Conservation (phyloP, 768 basidiomycete species). For the Inosperma sp. region DNA sequence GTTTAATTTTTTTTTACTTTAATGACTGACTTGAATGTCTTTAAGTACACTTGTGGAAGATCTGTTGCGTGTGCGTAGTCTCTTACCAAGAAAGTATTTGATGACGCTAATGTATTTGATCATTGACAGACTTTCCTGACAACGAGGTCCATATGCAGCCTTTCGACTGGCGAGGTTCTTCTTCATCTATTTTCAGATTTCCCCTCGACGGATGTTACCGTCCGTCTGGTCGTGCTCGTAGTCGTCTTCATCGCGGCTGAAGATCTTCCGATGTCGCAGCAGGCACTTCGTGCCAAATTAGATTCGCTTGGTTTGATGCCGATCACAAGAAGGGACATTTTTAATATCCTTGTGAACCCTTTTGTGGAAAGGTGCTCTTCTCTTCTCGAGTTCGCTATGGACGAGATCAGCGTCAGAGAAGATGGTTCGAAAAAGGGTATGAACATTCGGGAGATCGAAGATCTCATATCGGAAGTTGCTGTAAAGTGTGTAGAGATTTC, state of each 20-base stretch:
- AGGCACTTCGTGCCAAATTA: slow-evolving; percentile 44
- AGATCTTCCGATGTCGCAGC: slow-evolving; percentile 27
- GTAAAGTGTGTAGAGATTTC: slow-evolving; percentile 55
- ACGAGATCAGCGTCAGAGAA: slow-evolving; percentile 31
- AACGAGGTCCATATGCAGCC: slow-evolving; percentile 58
- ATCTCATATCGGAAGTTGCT: slow-evolving; percentile 56
- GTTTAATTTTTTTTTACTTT: not conserved
- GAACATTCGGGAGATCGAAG: slow-evolving; percentile 36
- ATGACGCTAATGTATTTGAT: too few species aligned
- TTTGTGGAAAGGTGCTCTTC: slow-evolving; percentile 58
- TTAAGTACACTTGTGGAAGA: slow-evolving; percentile 52
- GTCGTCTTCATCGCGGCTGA: slow-evolving; percentile 51
- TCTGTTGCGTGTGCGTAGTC: slow-evolving; percentile 53
- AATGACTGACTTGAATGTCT: slow-evolving; percentile 16
- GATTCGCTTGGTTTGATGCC: slow-evolving; percentile 53
- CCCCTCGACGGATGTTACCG: slow-evolving; percentile 53
- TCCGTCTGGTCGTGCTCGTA: slow-evolving; percentile 71
- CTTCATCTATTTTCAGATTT: slow-evolving; percentile 65
- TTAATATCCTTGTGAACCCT: slow-evolving; percentile 60
- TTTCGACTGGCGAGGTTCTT: slow-evolving; percentile 47
- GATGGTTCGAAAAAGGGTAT: slow-evolving; percentile 41
- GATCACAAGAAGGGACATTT: slow-evolving; percentile 53
- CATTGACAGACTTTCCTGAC: slow-evolving; percentile 65
- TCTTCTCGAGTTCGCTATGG: slow-evolving; percentile 46
- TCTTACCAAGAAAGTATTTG: too few species aligned